These are phyloP conservation scores for Aureobasidium subglaciale DNA, from an alignment of 2,329 filamentous ascomycete species.

Conservation along the genomic window DNA sequence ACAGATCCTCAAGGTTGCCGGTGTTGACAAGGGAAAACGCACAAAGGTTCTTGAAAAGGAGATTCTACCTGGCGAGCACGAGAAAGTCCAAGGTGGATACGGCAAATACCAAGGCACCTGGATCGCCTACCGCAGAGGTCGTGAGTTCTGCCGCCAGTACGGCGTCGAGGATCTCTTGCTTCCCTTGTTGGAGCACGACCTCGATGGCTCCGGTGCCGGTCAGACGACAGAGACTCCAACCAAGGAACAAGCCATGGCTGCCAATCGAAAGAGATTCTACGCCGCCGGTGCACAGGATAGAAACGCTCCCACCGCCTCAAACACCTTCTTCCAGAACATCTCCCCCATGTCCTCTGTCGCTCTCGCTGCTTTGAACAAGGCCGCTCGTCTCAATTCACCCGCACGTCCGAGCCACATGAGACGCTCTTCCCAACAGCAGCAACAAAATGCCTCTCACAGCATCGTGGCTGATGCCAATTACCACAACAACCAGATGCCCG, in stretches of 20 bases:
- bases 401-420: slow-evolving; percentile 62
- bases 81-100: slow-evolving; percentile 97
- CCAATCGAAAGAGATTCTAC: slow-evolving; percentile 81
- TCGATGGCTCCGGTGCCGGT: slow-evolving; percentile 63
- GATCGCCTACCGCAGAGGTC: slow-evolving; percentile 88
- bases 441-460: slow-evolving; percentile 52
- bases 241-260: slow-evolving; percentile 98
- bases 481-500: slow-evolving; percentile 41
- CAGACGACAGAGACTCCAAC: slow-evolving; percentile 87
- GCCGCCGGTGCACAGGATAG: slow-evolving; percentile 65
- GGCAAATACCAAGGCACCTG: slow-evolving; percentile 99
- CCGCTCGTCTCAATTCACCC: slow-evolving; percentile 81
- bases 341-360: slow-evolving; percentile 88
- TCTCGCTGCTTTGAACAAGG: slow-evolving; percentile 90
- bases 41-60: slow-evolving; percentile 98
- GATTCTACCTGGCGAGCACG: slow-evolving; percentile 90
- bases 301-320: slow-evolving; percentile 46
- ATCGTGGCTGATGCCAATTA: slow-evolving; percentile 36
- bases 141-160: slow-evolving; percentile 80
- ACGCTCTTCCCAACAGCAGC: slow-evolving; percentile 60
- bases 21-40: slow-evolving; percentile 93
- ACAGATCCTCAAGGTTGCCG: slow-evolving; percentile 94
- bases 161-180: slow-evolving; percentile 69
- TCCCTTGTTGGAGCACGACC: slow-evolving; percentile 72
- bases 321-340: slow-evolving; percentile 96